Evolutionary conservation across 495 filamentous ascomycete genomes (phyloP).

Genomic region (Amniculicola lignicola): DNA sequence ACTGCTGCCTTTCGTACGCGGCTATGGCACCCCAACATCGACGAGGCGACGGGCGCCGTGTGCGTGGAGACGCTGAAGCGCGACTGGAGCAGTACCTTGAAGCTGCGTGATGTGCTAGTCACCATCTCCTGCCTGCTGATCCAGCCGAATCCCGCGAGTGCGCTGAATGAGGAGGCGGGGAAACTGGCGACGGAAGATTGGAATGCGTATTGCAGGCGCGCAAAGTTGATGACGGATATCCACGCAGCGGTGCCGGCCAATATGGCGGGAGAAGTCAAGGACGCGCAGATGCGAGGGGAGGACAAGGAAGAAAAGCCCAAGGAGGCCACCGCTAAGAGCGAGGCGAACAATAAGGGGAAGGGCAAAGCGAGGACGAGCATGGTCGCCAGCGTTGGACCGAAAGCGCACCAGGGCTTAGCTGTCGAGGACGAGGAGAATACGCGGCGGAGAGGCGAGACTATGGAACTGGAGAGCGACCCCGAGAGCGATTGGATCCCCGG

Average conservation of each 20-base stretch:
- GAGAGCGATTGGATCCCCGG: slow-evolving; percentile 36
- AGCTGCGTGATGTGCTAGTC: slow-evolving; percentile 61
- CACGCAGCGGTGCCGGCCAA: slow-evolving; percentile 56
- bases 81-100: slow-evolving; percentile 62
- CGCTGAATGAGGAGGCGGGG: slow-evolving; percentile 64
- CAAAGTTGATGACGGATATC: slow-evolving; percentile 64
- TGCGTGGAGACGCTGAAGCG: slow-evolving; percentile 72
- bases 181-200: slow-evolving; percentile 62
- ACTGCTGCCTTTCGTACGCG: slow-evolving; percentile 65
- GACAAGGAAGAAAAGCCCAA: slow-evolving; percentile 38
- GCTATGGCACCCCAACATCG: slow-evolving; percentile 73
- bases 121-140: slow-evolving; percentile 72
- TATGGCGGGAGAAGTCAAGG: slow-evolving; percentile 43
- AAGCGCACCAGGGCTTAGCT: background rate
- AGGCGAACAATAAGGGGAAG: slow-evolving; percentile 13
- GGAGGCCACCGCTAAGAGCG: slow-evolving; percentile 4
- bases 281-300: slow-evolving; percentile 62
- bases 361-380: slow-evolving; percentile 1
- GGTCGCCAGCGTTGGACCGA: too few species aligned
- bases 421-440: slow-evolving; percentile 32
- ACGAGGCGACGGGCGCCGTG: slow-evolving; percentile 61
- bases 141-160: slow-evolving; percentile 67
- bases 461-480: slow-evolving; percentile 25
- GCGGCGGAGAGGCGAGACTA: slow-evolving; percentile 7
- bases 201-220: slow-evolving; percentile 57